Conservation (phyloP, 495 filamentous ascomycete species). For the Lindgomyces ingoldianus region DNA sequence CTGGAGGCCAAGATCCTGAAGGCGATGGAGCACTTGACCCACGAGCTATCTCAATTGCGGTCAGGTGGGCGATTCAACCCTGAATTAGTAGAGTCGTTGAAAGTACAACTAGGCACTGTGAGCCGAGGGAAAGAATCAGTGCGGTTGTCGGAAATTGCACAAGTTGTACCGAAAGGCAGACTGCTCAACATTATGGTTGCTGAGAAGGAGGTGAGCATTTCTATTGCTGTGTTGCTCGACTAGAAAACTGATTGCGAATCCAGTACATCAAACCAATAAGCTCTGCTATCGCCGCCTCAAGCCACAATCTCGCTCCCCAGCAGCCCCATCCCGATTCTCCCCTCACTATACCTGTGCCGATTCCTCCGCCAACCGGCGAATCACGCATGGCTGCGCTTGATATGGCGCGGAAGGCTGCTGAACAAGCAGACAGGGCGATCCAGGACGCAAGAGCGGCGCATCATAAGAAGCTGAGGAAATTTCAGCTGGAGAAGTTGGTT, state of each 20-base stretch:
- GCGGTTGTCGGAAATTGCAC: slow-evolving; percentile 70
- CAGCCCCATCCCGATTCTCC: slow-evolving; percentile 61
- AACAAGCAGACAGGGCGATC: slow-evolving; percentile 56
- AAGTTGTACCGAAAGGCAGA: slow-evolving; percentile 72
- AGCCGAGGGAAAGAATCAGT: slow-evolving; percentile 49
- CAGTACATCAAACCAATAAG: slow-evolving; percentile 70
- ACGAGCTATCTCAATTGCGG: slow-evolving; percentile 66
- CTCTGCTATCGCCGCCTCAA: slow-evolving; percentile 67
- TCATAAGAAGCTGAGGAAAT: slow-evolving; percentile 65
- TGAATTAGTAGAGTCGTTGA: slow-evolving; percentile 63
- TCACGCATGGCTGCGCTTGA: slow-evolving; percentile 56
- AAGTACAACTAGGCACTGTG: slow-evolving; percentile 53
- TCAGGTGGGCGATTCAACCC: slow-evolving; percentile 70
- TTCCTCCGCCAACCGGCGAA: slow-evolving; percentile 70
- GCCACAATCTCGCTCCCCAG: slow-evolving; percentile 73
- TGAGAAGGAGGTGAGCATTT: slow-evolving; percentile 58
- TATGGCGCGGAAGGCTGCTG: slow-evolving; percentile 61
- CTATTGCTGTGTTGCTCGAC: neutral
- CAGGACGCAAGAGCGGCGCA: slow-evolving; percentile 59
- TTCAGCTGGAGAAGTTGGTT: slow-evolving; percentile 57
- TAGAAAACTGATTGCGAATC: slow-evolving; percentile 35
- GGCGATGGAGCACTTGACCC: slow-evolving; percentile 58
- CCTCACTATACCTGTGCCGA: slow-evolving; percentile 69
- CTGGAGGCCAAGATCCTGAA: slow-evolving; percentile 61
- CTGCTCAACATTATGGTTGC: slow-evolving; percentile 65